Evolutionary conservation across 1,284 basidiomycete genomes (phyloP).

Genomic region (Entoloma clypeatum): DNA sequence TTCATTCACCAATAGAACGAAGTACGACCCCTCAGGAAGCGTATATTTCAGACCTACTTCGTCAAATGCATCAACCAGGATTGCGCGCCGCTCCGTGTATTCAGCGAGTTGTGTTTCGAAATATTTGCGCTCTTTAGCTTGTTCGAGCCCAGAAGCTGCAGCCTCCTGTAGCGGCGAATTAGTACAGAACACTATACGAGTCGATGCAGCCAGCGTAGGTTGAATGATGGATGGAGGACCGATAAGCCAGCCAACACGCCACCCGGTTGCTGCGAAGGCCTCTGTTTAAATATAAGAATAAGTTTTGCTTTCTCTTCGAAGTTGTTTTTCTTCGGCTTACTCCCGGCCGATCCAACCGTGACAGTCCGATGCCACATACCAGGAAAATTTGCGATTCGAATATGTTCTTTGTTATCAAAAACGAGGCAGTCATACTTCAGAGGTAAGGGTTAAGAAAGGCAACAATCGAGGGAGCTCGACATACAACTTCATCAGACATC

Average conservation of each 20-base stretch:
- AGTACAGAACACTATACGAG: slow-evolving; percentile 92
- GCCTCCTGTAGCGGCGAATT: slow-evolving; percentile 94
- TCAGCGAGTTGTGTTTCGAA: slow-evolving; percentile 77
- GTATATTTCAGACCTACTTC: slow-evolving; percentile 84
- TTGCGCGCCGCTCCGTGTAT: slow-evolving; percentile 77
- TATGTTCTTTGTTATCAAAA: slow-evolving; percentile 84
- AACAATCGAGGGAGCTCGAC: slow-evolving; percentile 26
- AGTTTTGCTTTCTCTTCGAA: slow-evolving; percentile 5
- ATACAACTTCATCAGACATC: slow-evolving; percentile 93
- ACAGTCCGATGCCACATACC: slow-evolving; percentile 94
- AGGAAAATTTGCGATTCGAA: slow-evolving; percentile 87
- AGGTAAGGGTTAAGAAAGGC: slow-evolving; percentile 8
- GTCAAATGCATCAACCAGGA: slow-evolving; percentile 80
- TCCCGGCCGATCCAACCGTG: slow-evolving; percentile 49
- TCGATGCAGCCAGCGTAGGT: slow-evolving; percentile 86
- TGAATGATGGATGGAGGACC: slow-evolving; percentile 81
- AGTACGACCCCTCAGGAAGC: slow-evolving; percentile 86
- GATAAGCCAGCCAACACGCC: slow-evolving; percentile 97
- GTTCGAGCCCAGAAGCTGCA: slow-evolving; percentile 80
- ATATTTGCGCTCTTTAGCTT: slow-evolving; percentile 70
- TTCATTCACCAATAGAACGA: slow-evolving; percentile 71
- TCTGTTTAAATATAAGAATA: slow-evolving; percentile 45
- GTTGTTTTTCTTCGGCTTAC: slow-evolving; percentile 28
- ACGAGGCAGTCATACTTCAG: slow-evolving; percentile 89
- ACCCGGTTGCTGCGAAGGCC: slow-evolving; percentile 97